These are phyloP conservation scores for Cyberlindnera xylosilytica DNA, from an alignment of 805 yeast genomes.

Conservation along the genomic window DNA sequence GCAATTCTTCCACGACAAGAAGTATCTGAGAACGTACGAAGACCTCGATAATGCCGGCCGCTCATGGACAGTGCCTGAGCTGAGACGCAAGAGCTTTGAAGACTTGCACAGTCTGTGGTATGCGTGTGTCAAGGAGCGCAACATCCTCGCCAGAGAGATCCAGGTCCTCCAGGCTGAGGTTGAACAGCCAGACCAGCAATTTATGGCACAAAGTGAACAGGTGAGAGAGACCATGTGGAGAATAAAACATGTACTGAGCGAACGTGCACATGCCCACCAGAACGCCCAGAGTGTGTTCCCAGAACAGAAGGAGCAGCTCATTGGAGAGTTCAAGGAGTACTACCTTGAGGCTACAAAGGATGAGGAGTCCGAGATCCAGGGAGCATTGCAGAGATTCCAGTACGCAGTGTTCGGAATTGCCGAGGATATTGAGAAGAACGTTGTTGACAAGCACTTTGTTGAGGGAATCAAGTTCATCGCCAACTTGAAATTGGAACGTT, in stretches of 20 bases:
- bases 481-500: conserved; percentile 59
- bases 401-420: conserved; percentile 85
- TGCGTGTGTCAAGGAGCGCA: conserved; percentile 77
- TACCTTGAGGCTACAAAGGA: conserved; percentile 55
- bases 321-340: conserved; percentile 52
- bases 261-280: conserved; percentile 71
- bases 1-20: conserved; percentile 77
- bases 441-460: conserved; percentile 55
- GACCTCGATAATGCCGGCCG: conserved; percentile 58
- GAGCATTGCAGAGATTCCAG: conserved; percentile 73
- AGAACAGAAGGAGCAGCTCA: conserved; percentile 42
- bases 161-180: conserved; percentile 49
- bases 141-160: conserved; percentile 71
- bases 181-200: conserved; percentile 37
- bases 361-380: conserved; percentile 59
- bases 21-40: conserved; percentile 55
- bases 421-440: conserved; percentile 53
- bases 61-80: conserved; percentile 84
- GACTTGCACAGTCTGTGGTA: conserved; percentile 94
- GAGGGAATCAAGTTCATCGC: conserved; percentile 71
- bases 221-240: conserved; percentile 68
- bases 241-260: conserved; percentile 83
- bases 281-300: conserved; percentile 49
- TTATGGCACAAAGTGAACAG: conserved; percentile 30
- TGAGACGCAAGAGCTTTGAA: conserved; percentile 86